A percentile compares a stretch with the other conserved stretches of the same genome.
Conservation (phyloP, 345 rosid species). For the Brassica rapa region DNA sequence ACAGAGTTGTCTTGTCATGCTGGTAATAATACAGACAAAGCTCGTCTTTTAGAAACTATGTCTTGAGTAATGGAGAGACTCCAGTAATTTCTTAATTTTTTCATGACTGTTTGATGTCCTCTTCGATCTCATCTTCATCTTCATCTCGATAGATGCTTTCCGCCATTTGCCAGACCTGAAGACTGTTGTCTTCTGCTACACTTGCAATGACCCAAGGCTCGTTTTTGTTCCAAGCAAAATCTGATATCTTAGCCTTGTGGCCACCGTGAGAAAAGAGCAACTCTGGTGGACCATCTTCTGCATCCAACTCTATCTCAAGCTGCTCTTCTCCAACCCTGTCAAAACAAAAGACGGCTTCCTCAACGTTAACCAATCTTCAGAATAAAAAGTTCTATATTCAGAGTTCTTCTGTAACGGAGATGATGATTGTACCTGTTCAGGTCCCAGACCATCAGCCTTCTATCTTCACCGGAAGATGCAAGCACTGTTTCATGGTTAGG, state of each 20-base stretch:
- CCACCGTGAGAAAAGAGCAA: constrained; percentile 90
- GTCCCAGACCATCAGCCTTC: constrained; percentile 95
- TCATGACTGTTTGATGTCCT: constrained; percentile 1
- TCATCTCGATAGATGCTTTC: constrained; percentile 75
- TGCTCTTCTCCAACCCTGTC: constrained; percentile 91
- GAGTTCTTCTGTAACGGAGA: not conserved
- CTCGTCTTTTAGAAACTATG: not conserved
- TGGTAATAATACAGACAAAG: not conserved
- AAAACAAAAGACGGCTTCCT: not conserved
- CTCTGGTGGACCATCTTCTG: constrained; percentile 90
- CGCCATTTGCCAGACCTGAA: constrained; percentile 85
- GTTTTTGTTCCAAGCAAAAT: constrained; percentile 80
- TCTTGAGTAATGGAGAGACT: not conserved
- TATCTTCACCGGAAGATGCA: constrained; percentile 89
- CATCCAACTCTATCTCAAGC: constrained; percentile 71
- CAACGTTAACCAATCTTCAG: not conserved
- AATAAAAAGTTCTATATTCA: not conserved
- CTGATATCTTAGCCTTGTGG: constrained; percentile 79
- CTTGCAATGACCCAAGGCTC: constrained; percentile 84
- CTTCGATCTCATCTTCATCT: constrained; percentile 15
- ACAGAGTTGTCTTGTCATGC: not conserved
- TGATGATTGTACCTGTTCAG: constrained; percentile 64
- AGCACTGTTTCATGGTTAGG: constrained; percentile 90
- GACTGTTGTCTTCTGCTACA: constrained; percentile 76
- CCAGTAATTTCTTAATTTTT: not conserved